Evolutionary conservation across 1,284 basidiomycete genomes (phyloP), one percentile per base, ranked within the genome.

Genomic region (Caloboletus firmus): DNA sequence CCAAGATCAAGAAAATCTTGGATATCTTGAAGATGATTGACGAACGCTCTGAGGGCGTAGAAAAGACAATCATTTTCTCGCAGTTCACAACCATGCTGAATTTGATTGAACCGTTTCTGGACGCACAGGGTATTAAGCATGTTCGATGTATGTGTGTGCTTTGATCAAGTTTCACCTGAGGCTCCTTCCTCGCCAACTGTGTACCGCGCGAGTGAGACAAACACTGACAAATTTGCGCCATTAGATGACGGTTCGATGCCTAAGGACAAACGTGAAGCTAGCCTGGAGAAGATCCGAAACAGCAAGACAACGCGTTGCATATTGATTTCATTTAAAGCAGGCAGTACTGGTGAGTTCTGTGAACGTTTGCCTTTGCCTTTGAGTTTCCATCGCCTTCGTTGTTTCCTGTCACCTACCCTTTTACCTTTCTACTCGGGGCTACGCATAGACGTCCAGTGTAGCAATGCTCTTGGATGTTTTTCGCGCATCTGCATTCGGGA

Each of bases 251-350:
- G 95, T 0, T 83, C 82, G 1, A 95, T 97, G 91, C 73, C 76
- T 12, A 84, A 89, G 51, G 81, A 82, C 35, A 80, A 91, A 58
- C 85, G 95, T 18, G 89, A 94, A 62, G 79, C 76, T 10, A 83
- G 89, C 5, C 73, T 98, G 24, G 76, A 85, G 24, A 81, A 79
- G 57, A 95, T 99, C 71, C 84, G 83, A 65, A 82, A 66, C 26
- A 82, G 82, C 64, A 69, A 73, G 11, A 76, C 65, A 4, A 82
- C 79, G 15, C 81, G 78, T 24, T 84, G 96, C 36, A 98, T 98
- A 56, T 74, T 99, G 57, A 96, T 98, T 58, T 97, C 94, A 0
- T 96, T 98, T 84, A 98, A 97, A 71, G 93, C 95, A 13, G 95
- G 95, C 2, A 91, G 89, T 65, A 94, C 92, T 2, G 91, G 90